Percentiles rank a stretch among this genome's conserved stretches.
Conservation (phyloP, 345 rosid genomes). For the Jatropha curcas region DNA sequence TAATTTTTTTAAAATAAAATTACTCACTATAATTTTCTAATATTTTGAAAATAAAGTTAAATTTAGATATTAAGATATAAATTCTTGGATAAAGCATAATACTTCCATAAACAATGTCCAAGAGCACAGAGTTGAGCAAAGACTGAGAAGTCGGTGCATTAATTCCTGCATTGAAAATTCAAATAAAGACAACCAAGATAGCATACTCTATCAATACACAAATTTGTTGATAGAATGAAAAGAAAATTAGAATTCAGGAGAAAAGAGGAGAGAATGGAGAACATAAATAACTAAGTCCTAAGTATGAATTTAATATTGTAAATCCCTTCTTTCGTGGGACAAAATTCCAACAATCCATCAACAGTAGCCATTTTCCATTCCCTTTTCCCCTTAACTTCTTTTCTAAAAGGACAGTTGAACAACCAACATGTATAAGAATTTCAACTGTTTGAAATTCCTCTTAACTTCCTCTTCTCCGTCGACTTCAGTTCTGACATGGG, state of each 20-base stretch:
- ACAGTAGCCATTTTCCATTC: background rate
- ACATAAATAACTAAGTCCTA: background rate
- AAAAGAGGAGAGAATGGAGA: background rate
- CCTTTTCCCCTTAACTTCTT: background rate
- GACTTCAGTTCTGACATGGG: no score
- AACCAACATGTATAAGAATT: background rate
- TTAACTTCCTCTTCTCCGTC: no score
- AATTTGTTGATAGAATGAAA: background rate
- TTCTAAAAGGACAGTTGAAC: background rate
- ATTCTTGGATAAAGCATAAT: slow-evolving; percentile 34
- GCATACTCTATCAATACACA: background rate
- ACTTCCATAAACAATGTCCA: slow-evolving; percentile 45
- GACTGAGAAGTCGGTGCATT: slow-evolving; percentile 57
- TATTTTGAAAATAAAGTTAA: no score
- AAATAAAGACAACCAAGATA: slow-evolving; percentile 5
- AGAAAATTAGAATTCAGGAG: background rate
- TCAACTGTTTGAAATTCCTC: background rate
- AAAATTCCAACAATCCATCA: background rate
- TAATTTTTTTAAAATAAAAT: no score
- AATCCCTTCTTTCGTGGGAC: background rate
- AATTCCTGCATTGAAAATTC: slow-evolving; percentile 31
- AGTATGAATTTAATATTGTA: background rate
- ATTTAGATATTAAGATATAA: no score
- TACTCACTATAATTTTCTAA: no score
- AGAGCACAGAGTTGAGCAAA: slow-evolving; percentile 44